A percentile compares a stretch with the other conserved stretches of the same genome.
phyloP scores from a whole-genome alignment of 345 rosid species.

The Garcia nutans region DNA sequence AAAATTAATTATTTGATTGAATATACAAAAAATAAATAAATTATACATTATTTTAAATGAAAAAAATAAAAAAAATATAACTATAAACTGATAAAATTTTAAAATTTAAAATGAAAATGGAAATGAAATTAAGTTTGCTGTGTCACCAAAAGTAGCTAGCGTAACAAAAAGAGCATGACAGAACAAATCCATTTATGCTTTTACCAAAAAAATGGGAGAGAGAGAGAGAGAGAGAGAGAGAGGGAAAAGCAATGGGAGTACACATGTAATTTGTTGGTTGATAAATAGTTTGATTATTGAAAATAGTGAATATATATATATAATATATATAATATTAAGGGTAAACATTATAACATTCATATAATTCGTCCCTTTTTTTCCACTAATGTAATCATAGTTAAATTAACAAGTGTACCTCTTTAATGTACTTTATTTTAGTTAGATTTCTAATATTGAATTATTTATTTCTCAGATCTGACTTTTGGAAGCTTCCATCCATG shows the following conservation, averaged over 20 bases:
- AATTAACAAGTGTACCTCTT: conserved; percentile 6
- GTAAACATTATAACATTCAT: neutral
- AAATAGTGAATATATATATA: no score
- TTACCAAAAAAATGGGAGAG: neutral
- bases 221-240: neutral
- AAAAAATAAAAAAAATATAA: no score
- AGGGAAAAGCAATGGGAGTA: neutral
- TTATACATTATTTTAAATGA: no score
- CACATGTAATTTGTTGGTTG: neutral
- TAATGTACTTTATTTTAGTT: neutral
- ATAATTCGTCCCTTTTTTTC: neutral
- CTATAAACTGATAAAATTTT: no score
- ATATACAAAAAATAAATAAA: no score
- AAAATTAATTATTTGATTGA: no score
- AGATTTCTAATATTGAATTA: neutral
- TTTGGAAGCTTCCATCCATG: no score
- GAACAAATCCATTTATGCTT: neutral
- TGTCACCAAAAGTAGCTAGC: neutral
- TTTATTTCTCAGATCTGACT: no score
- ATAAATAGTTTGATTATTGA: no score
- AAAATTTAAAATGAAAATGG: no score
- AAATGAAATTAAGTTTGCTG: no score
- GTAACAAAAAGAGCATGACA: neutral
- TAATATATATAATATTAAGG: no score
- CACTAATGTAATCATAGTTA: neutral